phyloP scores from a whole-genome alignment of 2,329 filamentous ascomycete species.

The Penicillium polonicum region DNA sequence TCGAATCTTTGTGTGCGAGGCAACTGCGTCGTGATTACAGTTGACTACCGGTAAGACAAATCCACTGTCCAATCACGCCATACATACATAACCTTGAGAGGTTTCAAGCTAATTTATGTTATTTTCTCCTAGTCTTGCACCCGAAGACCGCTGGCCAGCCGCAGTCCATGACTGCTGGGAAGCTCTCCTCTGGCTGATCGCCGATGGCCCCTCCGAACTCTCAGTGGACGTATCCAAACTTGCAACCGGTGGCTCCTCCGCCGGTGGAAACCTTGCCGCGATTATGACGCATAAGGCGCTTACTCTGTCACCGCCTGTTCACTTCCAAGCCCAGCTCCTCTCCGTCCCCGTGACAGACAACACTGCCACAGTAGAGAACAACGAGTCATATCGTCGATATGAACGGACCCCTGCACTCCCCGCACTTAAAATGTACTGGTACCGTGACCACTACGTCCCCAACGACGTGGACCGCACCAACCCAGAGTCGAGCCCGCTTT shows the following conservation, averaged over 20 bases:
- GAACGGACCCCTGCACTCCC: constrained; percentile 54
- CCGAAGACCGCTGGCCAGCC: constrained; percentile 57
- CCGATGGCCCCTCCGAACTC: constrained; percentile 37
- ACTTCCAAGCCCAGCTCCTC: constrained; percentile 53
- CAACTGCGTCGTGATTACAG: constrained; percentile 54
- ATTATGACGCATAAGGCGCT: constrained; percentile 54
- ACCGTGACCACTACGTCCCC: constrained; percentile 58
- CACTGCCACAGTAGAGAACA: constrained; percentile 49
- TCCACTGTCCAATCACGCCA: not conserved
- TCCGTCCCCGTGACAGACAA: constrained; percentile 61
- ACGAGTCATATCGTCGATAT: constrained; percentile 52
- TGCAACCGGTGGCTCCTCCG: constrained; percentile 53
- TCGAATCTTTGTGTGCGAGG: constrained; percentile 54
- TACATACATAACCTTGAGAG: not conserved
- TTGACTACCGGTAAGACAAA: constrained; percentile 53
- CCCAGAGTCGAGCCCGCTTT: constrained; percentile 55
- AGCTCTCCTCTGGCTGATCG: constrained; percentile 51
- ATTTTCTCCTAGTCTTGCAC: constrained; percentile 48
- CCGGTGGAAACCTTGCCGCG: constrained; percentile 54
- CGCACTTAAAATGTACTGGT: constrained; percentile 61
- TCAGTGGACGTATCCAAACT: constrained; percentile 47
- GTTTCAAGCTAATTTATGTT: not conserved
- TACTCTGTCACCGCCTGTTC: constrained; percentile 38
- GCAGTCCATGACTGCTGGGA: constrained; percentile 60
- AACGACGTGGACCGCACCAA: constrained; percentile 47